These are phyloP conservation scores for Hanseniaspora thailandica DNA, from an alignment of 805 yeast species.

Conservation along the genomic window DNA sequence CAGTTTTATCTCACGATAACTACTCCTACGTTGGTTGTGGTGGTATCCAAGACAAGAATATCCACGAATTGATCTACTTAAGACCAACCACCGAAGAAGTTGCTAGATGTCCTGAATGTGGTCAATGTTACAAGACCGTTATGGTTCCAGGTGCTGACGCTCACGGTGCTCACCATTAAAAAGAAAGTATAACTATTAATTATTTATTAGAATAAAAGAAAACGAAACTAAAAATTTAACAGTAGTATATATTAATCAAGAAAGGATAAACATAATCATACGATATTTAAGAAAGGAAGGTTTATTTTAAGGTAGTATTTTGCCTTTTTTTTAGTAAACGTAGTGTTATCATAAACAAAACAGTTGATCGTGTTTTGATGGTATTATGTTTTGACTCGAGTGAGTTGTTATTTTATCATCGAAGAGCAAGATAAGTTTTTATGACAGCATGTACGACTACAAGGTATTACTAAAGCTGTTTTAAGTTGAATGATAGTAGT, in stretches of 20 bases:
- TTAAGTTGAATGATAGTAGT: no score
- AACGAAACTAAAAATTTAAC: background rate
- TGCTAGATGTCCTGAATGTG: conserved; percentile 98
- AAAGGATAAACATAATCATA: background rate
- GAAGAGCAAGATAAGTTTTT: no score
- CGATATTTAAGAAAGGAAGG: background rate
- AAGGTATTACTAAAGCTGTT: background rate
- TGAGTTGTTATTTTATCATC: no score
- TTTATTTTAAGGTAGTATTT: background rate
- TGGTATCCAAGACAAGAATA: conserved; percentile 83
- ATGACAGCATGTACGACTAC: no score
- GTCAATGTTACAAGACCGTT: conserved; percentile 82
- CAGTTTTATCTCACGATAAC: conserved; percentile 82
- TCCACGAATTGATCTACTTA: conserved; percentile 81
- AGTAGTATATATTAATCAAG: background rate
- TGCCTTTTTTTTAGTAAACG: background rate
- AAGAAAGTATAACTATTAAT: no score
- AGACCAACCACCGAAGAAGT: conserved; percentile 71
- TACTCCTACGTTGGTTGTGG: conserved; percentile 95
- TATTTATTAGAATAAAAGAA: background rate
- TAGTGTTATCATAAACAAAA: no score
- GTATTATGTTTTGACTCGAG: background rate
- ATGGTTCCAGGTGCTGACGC: conserved; percentile 65
- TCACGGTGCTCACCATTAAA: conserved; percentile 33
- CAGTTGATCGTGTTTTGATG: no score